Percentiles rank a stretch among this genome's conserved stretches.
Conservation (phyloP, 2,329 filamentous ascomycete species). For the Spiromastix sp. region DNA sequence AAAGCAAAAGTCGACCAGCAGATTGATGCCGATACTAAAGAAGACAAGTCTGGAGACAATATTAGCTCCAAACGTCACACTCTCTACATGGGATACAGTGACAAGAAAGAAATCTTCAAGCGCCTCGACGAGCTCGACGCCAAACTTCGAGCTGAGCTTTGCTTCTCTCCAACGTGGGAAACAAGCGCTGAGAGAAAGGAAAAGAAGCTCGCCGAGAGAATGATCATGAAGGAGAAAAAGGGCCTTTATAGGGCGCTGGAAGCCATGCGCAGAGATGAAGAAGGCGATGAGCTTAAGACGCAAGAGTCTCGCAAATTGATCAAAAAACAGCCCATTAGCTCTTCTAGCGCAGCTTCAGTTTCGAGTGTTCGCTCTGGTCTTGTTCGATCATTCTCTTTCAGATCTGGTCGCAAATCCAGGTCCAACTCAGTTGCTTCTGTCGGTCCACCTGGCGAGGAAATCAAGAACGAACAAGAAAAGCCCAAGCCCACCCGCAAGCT, state of each 20-base stretch:
- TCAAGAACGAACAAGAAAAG: background rate
- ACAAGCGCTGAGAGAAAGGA: conserved; percentile 9
- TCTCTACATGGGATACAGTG: too few relatives aligned
- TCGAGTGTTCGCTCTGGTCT: conserved; percentile 9
- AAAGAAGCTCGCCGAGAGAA: conserved; percentile 10
- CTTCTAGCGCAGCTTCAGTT: conserved; percentile 12
- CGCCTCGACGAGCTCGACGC: too few relatives aligned
- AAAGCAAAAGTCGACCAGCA: too few relatives aligned
- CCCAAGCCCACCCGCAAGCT: background rate
- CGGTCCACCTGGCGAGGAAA: background rate
- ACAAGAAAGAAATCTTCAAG: too few relatives aligned
- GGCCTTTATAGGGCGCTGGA: conserved; percentile 11
- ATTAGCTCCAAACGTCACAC: too few relatives aligned
- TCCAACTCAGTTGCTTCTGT: conserved; percentile 9
- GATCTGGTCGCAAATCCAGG: conserved; percentile 10
- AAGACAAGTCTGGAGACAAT: too few relatives aligned
- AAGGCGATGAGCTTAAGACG: conserved; percentile 1
- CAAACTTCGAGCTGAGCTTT: too few relatives aligned
- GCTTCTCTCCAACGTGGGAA: conserved; percentile 13
- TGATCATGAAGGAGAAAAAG: conserved; percentile 11
- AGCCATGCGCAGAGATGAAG: conserved; percentile 6
- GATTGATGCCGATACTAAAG: too few relatives aligned
- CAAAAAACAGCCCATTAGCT: conserved; percentile 8
- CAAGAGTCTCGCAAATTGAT: conserved; percentile 10
- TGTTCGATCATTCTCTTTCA: conserved; percentile 10